Conservation (phyloP, 495 filamentous ascomycete species). For the Penicillium robsamsonii region DNA sequence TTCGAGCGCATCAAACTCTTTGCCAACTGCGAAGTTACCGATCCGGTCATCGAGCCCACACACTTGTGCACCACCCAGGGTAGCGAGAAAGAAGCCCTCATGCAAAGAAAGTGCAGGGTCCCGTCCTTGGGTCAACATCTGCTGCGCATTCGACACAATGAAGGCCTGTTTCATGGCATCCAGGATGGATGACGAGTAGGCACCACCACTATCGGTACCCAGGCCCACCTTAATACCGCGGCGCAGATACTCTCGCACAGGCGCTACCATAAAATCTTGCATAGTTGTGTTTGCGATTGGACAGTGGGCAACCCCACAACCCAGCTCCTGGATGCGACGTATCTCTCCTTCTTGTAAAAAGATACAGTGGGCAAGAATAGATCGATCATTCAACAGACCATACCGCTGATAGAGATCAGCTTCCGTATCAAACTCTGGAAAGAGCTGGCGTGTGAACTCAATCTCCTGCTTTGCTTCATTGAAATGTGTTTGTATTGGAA, state of each 20-base stretch:
- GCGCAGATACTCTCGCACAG: slow-evolving; percentile 54
- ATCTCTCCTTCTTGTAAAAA: slow-evolving; percentile 57
- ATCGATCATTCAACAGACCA: slow-evolving; percentile 51
- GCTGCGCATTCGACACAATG: slow-evolving; percentile 56
- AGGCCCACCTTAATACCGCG: slow-evolving; percentile 62
- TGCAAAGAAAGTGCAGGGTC: slow-evolving; percentile 49
- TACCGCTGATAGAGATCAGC: slow-evolving; percentile 55
- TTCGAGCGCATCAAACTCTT: slow-evolving; percentile 64
- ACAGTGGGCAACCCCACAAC: slow-evolving; percentile 61
- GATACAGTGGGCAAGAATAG: slow-evolving; percentile 65
- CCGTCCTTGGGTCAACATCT: slow-evolving; percentile 45
- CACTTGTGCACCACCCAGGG: slow-evolving; percentile 60
- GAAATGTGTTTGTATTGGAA: slow-evolving; percentile 66
- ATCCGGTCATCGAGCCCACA: slow-evolving; percentile 53
- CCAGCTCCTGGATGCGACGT: slow-evolving; percentile 39
- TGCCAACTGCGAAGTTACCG: slow-evolving; percentile 58
- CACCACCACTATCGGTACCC: slow-evolving; percentile 68
- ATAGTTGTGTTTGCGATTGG: slow-evolving; percentile 64
- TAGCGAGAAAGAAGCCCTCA: slow-evolving; percentile 62
- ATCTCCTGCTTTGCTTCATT: slow-evolving; percentile 60
- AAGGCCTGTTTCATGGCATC: slow-evolving; percentile 60
- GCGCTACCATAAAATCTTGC: slow-evolving; percentile 60
- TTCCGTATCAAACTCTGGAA: slow-evolving; percentile 52
- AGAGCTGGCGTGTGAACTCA: slow-evolving; percentile 46
- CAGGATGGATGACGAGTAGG: slow-evolving; percentile 57